These are phyloP conservation scores for Choanephora cucurbitarum DNA, from an alignment of 371 early-diverging fungal species.

Conservation along the genomic window DNA sequence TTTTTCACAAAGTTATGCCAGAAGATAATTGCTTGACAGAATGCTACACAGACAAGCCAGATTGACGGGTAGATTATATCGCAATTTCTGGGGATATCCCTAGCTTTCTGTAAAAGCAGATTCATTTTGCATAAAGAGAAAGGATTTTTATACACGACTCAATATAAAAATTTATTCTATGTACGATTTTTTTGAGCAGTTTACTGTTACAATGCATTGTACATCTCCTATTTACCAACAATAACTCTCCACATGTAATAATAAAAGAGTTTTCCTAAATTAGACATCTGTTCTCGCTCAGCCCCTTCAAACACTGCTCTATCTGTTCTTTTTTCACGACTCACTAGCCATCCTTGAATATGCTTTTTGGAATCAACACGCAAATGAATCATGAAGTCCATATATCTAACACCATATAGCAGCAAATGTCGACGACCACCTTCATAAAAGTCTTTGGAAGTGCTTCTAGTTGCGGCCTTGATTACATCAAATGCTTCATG, in stretches of 20 bases:
- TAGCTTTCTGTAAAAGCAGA: no score
- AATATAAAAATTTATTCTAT: no score
- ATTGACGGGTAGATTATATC: no score
- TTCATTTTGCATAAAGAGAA: no score
- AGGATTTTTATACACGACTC: no score
- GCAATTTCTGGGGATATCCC: no score
- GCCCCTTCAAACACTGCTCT: slow-evolving; percentile 21
- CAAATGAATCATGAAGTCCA: slow-evolving; percentile 47
- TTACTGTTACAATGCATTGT: no score
- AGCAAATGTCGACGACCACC: slow-evolving; percentile 33
- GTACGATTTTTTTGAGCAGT: no score
- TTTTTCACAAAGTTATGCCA: no score
- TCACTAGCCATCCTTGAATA: slow-evolving; percentile 44
- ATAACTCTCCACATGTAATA: slow-evolving; percentile 35
- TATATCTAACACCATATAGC: slow-evolving; percentile 40
- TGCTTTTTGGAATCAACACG: slow-evolving; percentile 11
- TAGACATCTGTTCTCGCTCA: slow-evolving; percentile 38
- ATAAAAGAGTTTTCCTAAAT: slow-evolving; percentile 31
- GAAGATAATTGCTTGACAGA: no score
- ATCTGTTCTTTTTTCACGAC: slow-evolving; percentile 28
- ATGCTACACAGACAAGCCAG: no score
- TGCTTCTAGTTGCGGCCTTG: slow-evolving; percentile 19
- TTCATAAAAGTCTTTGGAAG: slow-evolving; percentile 31
- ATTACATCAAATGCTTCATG: slow-evolving; percentile 29
- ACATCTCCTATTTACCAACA: slow-evolving; percentile 17